A percentile compares a stretch with the other conserved stretches of the same genome.
Evolutionary conservation across 2,329 filamentous ascomycete genomes (phyloP).

Genomic region (Dothiorella sarmentorum): DNA sequence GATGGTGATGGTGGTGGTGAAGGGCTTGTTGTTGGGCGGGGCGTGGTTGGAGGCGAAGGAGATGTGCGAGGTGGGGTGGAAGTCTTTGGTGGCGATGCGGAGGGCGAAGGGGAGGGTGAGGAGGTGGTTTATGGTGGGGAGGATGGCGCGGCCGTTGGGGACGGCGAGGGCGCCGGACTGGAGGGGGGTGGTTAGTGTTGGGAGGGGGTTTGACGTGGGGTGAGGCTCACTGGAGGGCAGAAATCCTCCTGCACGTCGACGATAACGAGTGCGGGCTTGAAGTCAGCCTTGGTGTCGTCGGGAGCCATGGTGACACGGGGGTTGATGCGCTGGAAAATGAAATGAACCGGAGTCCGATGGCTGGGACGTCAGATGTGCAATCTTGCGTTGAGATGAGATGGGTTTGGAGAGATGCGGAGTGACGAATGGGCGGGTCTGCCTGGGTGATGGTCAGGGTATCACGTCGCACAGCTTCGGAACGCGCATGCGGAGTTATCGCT

Average conservation of each 20-base stretch:
- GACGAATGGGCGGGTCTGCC: neutral
- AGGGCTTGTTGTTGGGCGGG: constrained; percentile 61
- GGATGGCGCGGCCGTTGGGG: constrained; percentile 66
- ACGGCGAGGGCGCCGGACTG: constrained; percentile 85
- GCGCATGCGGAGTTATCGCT: neutral
- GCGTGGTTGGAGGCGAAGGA: constrained; percentile 83
- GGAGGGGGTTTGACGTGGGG: neutral
- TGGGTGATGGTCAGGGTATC: neutral
- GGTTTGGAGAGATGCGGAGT: neutral
- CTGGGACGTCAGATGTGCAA: neutral
- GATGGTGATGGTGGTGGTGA: constrained; percentile 62
- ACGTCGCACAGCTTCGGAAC: neutral
- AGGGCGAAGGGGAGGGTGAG: constrained; percentile 67
- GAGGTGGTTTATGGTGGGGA: constrained; percentile 69
- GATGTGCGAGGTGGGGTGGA: constrained; percentile 77
- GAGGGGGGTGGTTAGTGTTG: constrained; percentile 18
- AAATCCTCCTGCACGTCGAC: constrained; percentile 96
- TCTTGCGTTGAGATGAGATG: neutral
- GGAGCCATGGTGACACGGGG: neutral
- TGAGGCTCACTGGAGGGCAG: constrained; percentile 71
- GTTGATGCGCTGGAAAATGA: neutral
- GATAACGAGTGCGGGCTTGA: constrained; percentile 62
- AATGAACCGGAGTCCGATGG: neutral
- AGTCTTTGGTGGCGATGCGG: constrained; percentile 88
- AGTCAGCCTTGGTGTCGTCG: constrained; percentile 22